These are phyloP conservation scores for Lepidium campestre DNA, from an alignment of 441 rosid genomes.

Conservation along the genomic window DNA sequence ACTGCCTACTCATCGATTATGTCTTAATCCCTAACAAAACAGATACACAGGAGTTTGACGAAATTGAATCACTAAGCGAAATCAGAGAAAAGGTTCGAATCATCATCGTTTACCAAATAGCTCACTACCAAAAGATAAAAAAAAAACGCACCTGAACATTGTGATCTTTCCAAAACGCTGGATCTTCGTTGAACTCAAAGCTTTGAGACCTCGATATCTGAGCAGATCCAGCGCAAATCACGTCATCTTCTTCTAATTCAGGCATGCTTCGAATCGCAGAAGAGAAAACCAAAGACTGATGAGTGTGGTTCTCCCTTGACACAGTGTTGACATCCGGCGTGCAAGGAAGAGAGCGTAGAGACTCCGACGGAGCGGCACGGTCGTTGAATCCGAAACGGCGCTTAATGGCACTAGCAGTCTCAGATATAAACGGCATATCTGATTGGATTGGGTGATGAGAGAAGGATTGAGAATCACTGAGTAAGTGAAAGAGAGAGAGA, in stretches of 20 bases:
- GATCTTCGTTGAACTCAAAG: slow-evolving; percentile 81
- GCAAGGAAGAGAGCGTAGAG: slow-evolving; percentile 33
- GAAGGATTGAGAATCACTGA: neutral
- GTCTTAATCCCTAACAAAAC: neutral
- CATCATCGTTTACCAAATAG: neutral
- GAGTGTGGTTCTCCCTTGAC: slow-evolving; percentile 30
- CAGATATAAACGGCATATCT: slow-evolving; percentile 72
- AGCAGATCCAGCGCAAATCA: slow-evolving; percentile 16
- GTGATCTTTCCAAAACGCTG: slow-evolving; percentile 92
- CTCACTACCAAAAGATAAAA: neutral
- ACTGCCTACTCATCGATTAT: neutral
- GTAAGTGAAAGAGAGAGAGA: slow-evolving; percentile 4
- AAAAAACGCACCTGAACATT: slow-evolving; percentile 70
- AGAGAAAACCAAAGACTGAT: slow-evolving; percentile 23
- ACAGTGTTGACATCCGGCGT: slow-evolving; percentile 50
- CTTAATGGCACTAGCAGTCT: slow-evolving; percentile 80
- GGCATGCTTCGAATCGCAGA: slow-evolving; percentile 35
- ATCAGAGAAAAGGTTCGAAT: neutral
- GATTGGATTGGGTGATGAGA: neutral
- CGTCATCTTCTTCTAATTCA: slow-evolving; percentile 36
- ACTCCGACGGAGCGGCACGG: slow-evolving; percentile 41
- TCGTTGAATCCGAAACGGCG: slow-evolving; percentile 79
- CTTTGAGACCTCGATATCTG: slow-evolving; percentile 38
- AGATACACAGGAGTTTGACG: neutral
- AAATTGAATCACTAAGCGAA: neutral